phyloP scores from a whole-genome alignment of 208 protist genomes.

The Naegleria lovaniensis region DNA sequence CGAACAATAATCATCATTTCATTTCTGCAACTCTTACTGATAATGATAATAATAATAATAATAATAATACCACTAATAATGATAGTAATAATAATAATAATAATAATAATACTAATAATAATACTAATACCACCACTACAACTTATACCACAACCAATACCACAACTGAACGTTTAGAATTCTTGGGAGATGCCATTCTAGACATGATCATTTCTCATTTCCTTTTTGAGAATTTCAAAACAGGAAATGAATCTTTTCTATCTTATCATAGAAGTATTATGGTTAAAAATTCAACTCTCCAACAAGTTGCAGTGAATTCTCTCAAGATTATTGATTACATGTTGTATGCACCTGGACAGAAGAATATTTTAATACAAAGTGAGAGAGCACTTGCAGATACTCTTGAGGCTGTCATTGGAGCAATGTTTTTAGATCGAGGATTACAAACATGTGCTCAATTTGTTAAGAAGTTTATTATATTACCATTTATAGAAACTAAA shows the following conservation, averaged over 20 bases:
- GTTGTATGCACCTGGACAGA: no score
- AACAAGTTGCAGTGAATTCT: no score
- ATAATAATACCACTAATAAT: no score
- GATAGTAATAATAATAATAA: no score
- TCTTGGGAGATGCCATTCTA: not conserved
- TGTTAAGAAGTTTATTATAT: not conserved
- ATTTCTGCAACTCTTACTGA: no score
- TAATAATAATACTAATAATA: not conserved
- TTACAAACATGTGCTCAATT: not conserved
- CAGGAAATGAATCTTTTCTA: no score
- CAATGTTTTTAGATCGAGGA: conserved; percentile 9
- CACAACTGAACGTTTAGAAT: not conserved
- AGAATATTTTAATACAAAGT: no score
- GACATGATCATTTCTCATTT: not conserved
- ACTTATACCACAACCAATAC: not conserved
- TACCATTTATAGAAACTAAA: not conserved
- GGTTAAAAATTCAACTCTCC: no score
- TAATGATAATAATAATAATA: no score
- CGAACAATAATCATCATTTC: no score
- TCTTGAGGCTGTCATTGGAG: conserved; percentile 4
- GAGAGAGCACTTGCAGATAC: not conserved
- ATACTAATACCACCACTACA: not conserved
- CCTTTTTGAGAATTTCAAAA: not conserved
- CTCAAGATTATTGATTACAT: no score
- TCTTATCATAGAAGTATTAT: no score